Conservation (phyloP, 2,329 filamentous ascomycete genomes). For the Bipolaris sorokiniana region DNA sequence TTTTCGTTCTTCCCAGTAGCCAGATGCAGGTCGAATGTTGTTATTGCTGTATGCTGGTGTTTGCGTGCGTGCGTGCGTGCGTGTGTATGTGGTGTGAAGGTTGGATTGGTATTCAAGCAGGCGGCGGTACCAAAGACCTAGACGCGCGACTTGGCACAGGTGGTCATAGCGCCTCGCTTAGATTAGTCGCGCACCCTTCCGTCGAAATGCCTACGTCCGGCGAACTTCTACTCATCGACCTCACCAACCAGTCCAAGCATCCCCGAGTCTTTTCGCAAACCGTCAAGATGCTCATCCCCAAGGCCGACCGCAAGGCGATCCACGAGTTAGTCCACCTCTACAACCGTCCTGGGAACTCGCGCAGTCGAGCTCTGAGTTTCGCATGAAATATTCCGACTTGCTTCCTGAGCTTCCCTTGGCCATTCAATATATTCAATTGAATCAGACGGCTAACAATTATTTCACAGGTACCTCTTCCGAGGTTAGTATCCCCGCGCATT, state of each 20-base stretch:
- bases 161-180: conserved; percentile 24
- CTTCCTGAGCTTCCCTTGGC: conserved; percentile 30
- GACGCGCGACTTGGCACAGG: conserved; percentile 8
- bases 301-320: conserved; percentile 99
- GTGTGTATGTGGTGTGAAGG: background rate
- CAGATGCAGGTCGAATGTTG: background rate
- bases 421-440: conserved; percentile 18
- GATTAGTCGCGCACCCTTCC: conserved; percentile 19
- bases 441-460: conserved; percentile 28
- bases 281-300: conserved; percentile 86
- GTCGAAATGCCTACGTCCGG: conserved; percentile 18
- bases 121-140: background rate
- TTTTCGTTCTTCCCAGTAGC: background rate
- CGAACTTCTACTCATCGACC: conserved; percentile 29
- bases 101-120: conserved; percentile 4
- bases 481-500: conserved; percentile 45
- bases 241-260: conserved; percentile 28
- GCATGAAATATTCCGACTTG: conserved; percentile 39
- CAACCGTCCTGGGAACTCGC: conserved; percentile 21
- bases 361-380: conserved; percentile 37
- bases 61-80: background rate
- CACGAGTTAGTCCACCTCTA: conserved; percentile 85
- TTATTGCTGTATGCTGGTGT: no score
- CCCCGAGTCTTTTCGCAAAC: conserved; percentile 37
- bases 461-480: conserved; percentile 50